phyloP scores from a whole-genome alignment of 345 rosid species.

The Corymbia maculata region DNA sequence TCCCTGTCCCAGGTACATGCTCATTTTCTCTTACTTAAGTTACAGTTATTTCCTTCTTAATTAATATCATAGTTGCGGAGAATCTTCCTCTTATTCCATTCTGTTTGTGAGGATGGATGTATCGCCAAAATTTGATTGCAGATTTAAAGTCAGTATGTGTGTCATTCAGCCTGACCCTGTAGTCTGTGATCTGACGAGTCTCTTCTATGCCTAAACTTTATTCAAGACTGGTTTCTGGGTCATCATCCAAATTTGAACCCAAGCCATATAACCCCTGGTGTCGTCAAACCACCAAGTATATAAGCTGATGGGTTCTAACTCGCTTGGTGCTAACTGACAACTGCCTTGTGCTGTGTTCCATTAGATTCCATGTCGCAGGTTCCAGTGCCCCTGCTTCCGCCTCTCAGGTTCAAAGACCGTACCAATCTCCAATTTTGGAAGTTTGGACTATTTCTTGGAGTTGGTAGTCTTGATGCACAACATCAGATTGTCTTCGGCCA shows the following conservation, averaged over 20 bases:
- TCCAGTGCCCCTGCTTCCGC: not conserved
- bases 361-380: conserved; percentile 6
- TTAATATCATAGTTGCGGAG: not conserved
- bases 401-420: conserved; percentile 11
- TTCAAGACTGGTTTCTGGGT: no score
- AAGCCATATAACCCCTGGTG: not conserved
- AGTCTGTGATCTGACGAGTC: not conserved
- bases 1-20: conserved; percentile 21
- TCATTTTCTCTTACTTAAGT: not conserved
- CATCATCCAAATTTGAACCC: no score
- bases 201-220: no score
- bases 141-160: no score
- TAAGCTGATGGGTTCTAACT: no score
- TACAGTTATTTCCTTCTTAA: not conserved
- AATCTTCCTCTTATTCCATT: not conserved
- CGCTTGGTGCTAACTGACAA: no score
- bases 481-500: not conserved
- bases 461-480: not conserved
- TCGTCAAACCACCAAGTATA: no score
- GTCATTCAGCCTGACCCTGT: no score
- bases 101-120: not conserved
- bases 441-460: not conserved
- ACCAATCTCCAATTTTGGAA: not conserved
- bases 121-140: no score
- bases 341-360: not conserved